phyloP scores from a whole-genome alignment of 73 alveolate species.

The Paraurostyla sp. region DNA sequence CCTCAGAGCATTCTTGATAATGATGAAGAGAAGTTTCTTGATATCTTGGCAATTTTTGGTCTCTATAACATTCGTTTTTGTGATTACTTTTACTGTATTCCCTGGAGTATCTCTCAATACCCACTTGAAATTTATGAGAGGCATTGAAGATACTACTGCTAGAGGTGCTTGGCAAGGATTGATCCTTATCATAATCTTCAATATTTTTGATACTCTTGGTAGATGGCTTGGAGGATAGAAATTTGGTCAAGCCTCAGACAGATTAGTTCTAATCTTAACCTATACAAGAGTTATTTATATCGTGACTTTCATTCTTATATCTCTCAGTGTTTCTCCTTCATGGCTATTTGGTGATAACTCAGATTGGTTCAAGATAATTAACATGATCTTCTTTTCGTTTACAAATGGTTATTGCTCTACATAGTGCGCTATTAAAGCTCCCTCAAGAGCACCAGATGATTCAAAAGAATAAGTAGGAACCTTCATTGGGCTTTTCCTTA shows the following conservation, averaged over 20 bases:
- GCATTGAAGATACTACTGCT: background rate
- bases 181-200: constrained; percentile 31
- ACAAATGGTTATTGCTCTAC: constrained; percentile 80
- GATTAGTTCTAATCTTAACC: background rate
- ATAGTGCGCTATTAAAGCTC: constrained; percentile 75
- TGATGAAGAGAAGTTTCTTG: constrained; percentile 16
- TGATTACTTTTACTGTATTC: constrained; percentile 65
- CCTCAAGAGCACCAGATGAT: constrained; percentile 66
- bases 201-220: constrained; percentile 66
- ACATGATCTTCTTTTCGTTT: constrained; percentile 74
- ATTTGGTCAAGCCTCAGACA: constrained; percentile 34
- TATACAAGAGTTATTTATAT: constrained; percentile 60
- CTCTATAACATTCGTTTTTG: constrained; percentile 42
- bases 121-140: constrained; percentile 35
- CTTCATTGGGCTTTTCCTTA: constrained; percentile 62
- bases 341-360: constrained; percentile 69
- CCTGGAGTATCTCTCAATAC: constrained; percentile 65
- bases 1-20: constrained; percentile 38
- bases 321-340: constrained; percentile 53
- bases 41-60: constrained; percentile 9
- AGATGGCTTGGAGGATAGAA: constrained; percentile 60
- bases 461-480: constrained; percentile 77
- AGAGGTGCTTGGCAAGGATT: constrained; percentile 49
- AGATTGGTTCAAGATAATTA: constrained; percentile 80
- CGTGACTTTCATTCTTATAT: constrained; percentile 50